These are phyloP conservation scores for Colletotrichum aenigma DNA, from an alignment of 2,329 filamentous ascomycete species.

Conservation along the genomic window DNA sequence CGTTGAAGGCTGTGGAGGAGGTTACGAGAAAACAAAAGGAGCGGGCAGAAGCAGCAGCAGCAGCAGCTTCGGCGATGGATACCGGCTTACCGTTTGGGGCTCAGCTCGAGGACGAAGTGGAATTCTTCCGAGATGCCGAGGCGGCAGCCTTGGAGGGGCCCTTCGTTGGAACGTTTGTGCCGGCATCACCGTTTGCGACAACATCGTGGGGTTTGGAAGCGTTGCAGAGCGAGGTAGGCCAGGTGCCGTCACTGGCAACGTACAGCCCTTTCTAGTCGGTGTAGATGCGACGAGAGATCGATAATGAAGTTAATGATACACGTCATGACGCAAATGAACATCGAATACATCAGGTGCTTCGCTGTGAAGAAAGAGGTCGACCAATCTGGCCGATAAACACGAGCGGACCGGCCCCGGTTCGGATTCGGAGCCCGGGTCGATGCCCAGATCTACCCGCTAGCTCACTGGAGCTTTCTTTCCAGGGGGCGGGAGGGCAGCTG, in stretches of 20 bases:
- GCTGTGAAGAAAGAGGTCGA: background rate
- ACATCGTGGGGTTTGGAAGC: background rate
- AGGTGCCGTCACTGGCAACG: background rate
- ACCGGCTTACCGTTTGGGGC: background rate
- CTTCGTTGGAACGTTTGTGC: background rate
- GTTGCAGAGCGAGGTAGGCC: background rate
- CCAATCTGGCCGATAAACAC: background rate
- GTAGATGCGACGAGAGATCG: background rate
- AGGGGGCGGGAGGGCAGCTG: background rate
- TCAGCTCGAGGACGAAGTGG: slow-evolving; percentile 9
- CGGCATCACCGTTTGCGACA: background rate
- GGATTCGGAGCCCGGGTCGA: background rate
- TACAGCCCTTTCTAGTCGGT: background rate
- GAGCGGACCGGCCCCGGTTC: too few species aligned
- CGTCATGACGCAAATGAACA: background rate
- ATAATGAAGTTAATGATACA: background rate
- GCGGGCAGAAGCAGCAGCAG: background rate
- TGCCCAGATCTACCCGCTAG: background rate
- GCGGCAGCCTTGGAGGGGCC: background rate
- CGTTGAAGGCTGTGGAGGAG: slow-evolving; percentile 13
- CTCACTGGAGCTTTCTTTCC: background rate
- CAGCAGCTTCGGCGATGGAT: background rate
- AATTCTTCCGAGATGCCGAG: background rate
- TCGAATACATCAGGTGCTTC: background rate
- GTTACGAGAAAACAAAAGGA: background rate